These are phyloP conservation scores for Persicaria tinctoria DNA, from an alignment of 148 eudicot species.

Conservation along the genomic window DNA sequence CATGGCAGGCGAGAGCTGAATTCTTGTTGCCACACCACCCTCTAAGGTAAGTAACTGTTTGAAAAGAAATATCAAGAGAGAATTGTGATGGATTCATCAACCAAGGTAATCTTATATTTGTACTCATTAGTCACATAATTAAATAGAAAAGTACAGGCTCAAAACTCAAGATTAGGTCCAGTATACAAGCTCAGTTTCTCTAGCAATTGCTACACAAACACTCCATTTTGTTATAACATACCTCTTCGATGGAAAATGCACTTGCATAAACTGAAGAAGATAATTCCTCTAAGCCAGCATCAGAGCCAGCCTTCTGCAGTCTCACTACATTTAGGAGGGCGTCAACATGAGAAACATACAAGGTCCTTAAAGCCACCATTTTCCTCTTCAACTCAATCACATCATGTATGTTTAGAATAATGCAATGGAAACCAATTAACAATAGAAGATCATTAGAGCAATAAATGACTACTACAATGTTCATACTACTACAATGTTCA, in stretches of 20 bases:
- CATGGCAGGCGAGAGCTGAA: too few relatives aligned
- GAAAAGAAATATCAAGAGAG: neutral
- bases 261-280: constrained; percentile 54
- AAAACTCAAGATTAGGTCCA: constrained; percentile 14
- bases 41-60: constrained; percentile 57
- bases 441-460: neutral
- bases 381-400: constrained; percentile 62
- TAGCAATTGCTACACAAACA: neutral
- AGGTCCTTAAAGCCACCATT: constrained; percentile 44
- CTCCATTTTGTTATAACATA: constrained; percentile 22
- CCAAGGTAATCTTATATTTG: neutral
- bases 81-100: neutral
- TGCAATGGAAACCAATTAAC: neutral
- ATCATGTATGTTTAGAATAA: constrained; percentile 32
- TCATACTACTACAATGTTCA: too few relatives aligned
- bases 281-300: constrained; percentile 77
- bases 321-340: constrained; percentile 86
- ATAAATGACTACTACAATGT: too few relatives aligned
- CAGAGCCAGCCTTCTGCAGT: constrained; percentile 68
- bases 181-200: constrained; percentile 3
- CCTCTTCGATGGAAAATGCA: constrained; percentile 53
- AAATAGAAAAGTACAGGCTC: constrained; percentile 1
- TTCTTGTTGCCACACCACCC: constrained; percentile 47
- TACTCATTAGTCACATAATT: too few relatives aligned
- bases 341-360: constrained; percentile 79